These are phyloP conservation scores for Phytophthora idaei DNA, from an alignment of 352 stramenopile genomes.

Conservation along the genomic window DNA sequence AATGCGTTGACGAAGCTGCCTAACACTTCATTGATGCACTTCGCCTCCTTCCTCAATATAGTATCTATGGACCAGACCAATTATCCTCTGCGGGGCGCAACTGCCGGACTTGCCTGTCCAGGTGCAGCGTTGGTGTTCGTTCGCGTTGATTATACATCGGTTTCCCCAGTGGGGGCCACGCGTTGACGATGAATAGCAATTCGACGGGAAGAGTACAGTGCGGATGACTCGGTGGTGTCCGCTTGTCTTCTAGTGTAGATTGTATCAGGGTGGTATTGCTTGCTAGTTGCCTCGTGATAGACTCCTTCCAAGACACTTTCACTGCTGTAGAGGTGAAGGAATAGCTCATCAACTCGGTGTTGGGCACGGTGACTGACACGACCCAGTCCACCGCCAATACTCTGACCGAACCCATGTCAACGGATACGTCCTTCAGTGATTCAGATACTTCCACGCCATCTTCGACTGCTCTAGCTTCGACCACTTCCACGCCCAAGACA, in stretches of 20 bases:
- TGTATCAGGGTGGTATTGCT: not conserved
- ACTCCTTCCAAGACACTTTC: not conserved
- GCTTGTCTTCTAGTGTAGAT: conserved; percentile 11
- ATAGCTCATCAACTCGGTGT: conserved; percentile 23
- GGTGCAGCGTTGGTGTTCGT: too few species aligned
- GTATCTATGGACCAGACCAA: too few species aligned
- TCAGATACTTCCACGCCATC: not conserved
- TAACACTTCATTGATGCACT: too few species aligned
- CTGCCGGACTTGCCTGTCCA: too few species aligned
- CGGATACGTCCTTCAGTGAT: not conserved
- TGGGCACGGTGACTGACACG: conserved; percentile 19
- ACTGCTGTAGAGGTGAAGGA: conserved; percentile 29
- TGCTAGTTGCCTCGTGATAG: conserved; percentile 2
- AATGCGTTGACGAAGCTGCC: too few species aligned
- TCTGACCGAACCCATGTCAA: conserved; percentile 16
- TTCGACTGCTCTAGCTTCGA: conserved; percentile 13
- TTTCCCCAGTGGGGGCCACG: not conserved
- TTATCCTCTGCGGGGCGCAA: too few species aligned
- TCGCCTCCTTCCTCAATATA: too few species aligned
- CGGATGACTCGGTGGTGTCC: not conserved
- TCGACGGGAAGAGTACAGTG: conserved; percentile 15
- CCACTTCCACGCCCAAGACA: conserved; percentile 8
- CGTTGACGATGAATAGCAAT: conserved; percentile 5
- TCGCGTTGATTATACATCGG: conserved; percentile 18
- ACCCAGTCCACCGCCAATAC: conserved; percentile 16